Base-by-base conservation (phyloP, 2,329 filamentous ascomycete genomes). In the Lasiodiplodia gonubiensis region DNA sequence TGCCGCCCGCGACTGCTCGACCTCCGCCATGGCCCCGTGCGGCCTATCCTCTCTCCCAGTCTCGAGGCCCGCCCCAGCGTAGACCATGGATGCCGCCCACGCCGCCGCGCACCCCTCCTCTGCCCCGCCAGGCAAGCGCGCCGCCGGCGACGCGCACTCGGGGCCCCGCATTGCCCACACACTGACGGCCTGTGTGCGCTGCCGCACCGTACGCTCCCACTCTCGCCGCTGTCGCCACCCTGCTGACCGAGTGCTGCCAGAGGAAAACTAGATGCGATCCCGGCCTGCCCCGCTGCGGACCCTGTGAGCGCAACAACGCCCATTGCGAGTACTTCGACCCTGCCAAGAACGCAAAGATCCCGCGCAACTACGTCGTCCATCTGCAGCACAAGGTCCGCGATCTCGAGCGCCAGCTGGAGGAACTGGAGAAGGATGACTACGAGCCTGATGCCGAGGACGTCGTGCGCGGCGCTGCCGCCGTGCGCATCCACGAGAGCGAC, bases 261-360 rank as follows among this genome's bases (percentile, higher is more conserved):
- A 90, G 94, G 74, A 99, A 99, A 85, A 98, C 94, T 46, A 87
- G 93, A 84, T 99, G 95, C 83, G 95, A 98, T 80, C 92, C 95
- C 4, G 92, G 92, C 16, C 87, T 99, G 25, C 95, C 95, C 49
- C 91, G 92, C 75, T 99, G 95, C 80, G 87, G 92, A 21, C 94
- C 94, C 25, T 99, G 95, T 82, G 93, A 97, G 81, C 88, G 94
- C 72, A 94, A 92, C 70, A 94, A 94, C 74, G 93, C 93, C 35
- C 87, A 89, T 69, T 99, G 95, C 86, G 94, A 97, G 77, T 99
- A 98, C 82, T 97, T 91, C 78, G 95, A 99, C 80, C 93, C 93
- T 35, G 86, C 91, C 63, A 95, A 94, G 78, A 91, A 92, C 70
- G 89, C 88, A 74, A 94, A 92, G 76, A 93, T 98, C 73, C 92